Evolutionary conservation across 1,284 basidiomycete species (phyloP), one percentile per base, ranked within the genome.

Genomic region (Agroathelia rolfsii): DNA sequence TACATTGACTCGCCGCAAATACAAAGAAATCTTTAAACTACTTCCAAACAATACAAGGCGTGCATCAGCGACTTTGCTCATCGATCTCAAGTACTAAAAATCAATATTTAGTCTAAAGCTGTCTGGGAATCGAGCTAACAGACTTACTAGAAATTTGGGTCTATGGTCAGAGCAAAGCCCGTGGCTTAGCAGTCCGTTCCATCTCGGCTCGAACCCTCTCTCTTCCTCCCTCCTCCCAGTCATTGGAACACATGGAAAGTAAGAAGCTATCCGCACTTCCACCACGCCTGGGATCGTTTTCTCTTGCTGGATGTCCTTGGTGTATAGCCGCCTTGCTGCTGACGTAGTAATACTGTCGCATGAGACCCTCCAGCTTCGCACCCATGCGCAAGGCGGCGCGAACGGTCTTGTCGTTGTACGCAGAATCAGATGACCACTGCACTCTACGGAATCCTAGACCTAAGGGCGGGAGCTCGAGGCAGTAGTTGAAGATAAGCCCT

Each of bases 361-460:
- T 30, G 1, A 69, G 40, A 0, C 64, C 72, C 47, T 85, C 82
- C 16, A 55, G 37, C 36, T 52, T 59, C 52, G 83, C 77, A 1
- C 78, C 76, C 59, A 84, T 55, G 13, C 70, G 58, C 46, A 68
- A 52, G 2, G 76, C 79, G 0, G 71, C 58, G 3, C 55, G 47
- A 5, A 70, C 51, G 13, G 75, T 78, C 0, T 58, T 40, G 3
- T 26, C 38, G 43, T 86, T 85, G 12, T 49, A 30, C 4, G 54
- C 44, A n/a, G n/a, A n/a, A 37, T 74, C 66, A 13, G 74, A 66
- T 34, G 59, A 51, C 76, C 79, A 86, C 27, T 69, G 64, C 7
- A 79, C 69, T 11, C 76, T 65, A 8, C 80, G 64, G 25, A 85
- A 50, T 0, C 75, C 76, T 2, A 82, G 55, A 3, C 55, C 53